These are phyloP conservation scores for Backusella circina DNA, from an alignment of 192 early-diverging fungal species.

Conservation along the genomic window DNA sequence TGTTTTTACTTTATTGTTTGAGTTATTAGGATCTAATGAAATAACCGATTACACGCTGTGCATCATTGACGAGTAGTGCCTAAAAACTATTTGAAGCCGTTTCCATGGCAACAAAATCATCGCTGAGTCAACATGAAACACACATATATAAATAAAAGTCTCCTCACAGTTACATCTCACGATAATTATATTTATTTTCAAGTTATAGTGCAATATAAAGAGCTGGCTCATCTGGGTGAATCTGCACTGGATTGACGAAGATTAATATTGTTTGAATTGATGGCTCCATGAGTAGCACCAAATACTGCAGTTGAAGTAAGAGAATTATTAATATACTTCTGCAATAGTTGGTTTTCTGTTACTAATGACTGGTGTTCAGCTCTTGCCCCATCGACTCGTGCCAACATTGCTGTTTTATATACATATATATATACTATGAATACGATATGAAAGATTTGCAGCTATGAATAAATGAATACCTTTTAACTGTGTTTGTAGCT, in stretches of 20 bases:
- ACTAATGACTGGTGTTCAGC: constrained; percentile 33
- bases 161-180: no score
- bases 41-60: no score
- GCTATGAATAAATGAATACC: constrained; percentile 10
- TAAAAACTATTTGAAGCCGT: no score
- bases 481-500: constrained; percentile 28
- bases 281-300: constrained; percentile 24
- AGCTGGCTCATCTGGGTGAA: background rate
- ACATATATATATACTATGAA: background rate
- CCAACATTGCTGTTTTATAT: constrained; percentile 22
- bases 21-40: no score
- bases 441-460: background rate
- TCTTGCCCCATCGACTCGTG: constrained; percentile 32
- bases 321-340: constrained; percentile 41
- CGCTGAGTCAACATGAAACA: background rate
- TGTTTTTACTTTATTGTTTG: no score
- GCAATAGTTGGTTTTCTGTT: constrained; percentile 38
- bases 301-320: constrained; percentile 41
- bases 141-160: no score
- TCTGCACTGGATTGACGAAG: constrained; percentile 6
- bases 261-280: constrained; percentile 10
- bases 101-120: background rate
- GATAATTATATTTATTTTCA: background rate
- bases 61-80: no score
- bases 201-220: background rate